A percentile compares a stretch with the other conserved stretches of the same genome.
Conservation (phyloP, 208 protist genomes). For the Leishmania gerbilli region DNA sequence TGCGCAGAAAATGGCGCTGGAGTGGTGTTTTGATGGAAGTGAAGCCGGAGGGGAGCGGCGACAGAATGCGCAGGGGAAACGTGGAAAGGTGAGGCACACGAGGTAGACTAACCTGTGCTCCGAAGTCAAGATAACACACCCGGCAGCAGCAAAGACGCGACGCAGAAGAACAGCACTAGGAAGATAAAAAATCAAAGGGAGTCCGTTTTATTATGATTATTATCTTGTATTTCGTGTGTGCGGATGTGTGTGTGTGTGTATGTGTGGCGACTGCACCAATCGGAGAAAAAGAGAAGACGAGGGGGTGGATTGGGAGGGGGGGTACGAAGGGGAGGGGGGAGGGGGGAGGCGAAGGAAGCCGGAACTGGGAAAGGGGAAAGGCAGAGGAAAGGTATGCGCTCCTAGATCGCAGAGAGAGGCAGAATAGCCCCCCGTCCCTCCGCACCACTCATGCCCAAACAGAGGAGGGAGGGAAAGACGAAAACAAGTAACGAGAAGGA, state of each 20-base stretch:
- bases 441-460: neutral
- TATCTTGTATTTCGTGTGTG: neutral
- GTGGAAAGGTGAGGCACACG: neutral
- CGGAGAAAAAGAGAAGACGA: neutral
- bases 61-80: neutral
- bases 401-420: neutral
- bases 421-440: neutral
- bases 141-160: neutral
- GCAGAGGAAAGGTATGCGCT: neutral
- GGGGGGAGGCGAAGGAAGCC: neutral
- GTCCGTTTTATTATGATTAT: neutral
- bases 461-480: neutral
- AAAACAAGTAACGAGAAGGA: neutral
- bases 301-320: neutral
- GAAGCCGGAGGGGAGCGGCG: neutral
- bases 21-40: neutral
- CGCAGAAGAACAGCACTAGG: neutral
- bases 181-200: neutral
- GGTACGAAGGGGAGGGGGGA: neutral
- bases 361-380: neutral
- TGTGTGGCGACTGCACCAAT: neutral
- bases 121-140: neutral
- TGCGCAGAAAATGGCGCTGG: neutral
- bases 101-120: neutral
- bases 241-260: neutral